Evolutionary conservation across 2,329 filamentous ascomycete genomes (phyloP).

Genomic region (Exophiala aquamarina): DNA sequence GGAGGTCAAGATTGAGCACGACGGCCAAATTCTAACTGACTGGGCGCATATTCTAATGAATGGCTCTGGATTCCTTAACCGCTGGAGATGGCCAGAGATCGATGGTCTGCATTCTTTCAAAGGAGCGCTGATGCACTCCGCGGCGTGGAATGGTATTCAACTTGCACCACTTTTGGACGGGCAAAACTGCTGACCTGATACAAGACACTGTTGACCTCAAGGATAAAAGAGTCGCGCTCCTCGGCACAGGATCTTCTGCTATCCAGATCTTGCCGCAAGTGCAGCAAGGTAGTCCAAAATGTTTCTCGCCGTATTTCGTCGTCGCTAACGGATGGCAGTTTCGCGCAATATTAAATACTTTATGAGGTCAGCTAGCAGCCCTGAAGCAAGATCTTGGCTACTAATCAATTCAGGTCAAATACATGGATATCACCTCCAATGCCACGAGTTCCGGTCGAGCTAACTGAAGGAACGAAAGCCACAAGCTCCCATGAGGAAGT

Average conservation of each 20-base stretch:
- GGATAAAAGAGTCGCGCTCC: not conserved
- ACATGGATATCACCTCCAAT: not conserved
- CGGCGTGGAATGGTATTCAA: constrained; percentile 2
- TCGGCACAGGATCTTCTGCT: not conserved
- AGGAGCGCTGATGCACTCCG: not conserved
- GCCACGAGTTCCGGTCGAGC: not conserved
- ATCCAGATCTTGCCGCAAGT: constrained; percentile 1
- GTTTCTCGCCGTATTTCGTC: too few relatives aligned
- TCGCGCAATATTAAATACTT: too few relatives aligned
- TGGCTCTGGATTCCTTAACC: not conserved
- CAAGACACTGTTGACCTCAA: too few relatives aligned
- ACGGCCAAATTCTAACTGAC: not conserved
- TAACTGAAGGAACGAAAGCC: not conserved
- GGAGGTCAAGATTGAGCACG: constrained; percentile 42
- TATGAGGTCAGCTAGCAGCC: too few relatives aligned
- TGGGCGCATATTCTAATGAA: not conserved
- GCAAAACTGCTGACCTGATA: too few relatives aligned
- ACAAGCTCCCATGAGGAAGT: too few relatives aligned
- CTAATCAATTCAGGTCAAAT: not conserved
- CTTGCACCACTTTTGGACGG: not conserved
- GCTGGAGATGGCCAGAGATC: not conserved
- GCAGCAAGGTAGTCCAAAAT: too few relatives aligned
- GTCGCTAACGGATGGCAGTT: too few relatives aligned
- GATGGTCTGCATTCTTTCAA: not conserved
- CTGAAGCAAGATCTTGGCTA: too few relatives aligned